These are phyloP conservation scores for Talaromyces sp. DNA, from an alignment of 2,329 filamentous ascomycete genomes.

Conservation along the genomic window DNA sequence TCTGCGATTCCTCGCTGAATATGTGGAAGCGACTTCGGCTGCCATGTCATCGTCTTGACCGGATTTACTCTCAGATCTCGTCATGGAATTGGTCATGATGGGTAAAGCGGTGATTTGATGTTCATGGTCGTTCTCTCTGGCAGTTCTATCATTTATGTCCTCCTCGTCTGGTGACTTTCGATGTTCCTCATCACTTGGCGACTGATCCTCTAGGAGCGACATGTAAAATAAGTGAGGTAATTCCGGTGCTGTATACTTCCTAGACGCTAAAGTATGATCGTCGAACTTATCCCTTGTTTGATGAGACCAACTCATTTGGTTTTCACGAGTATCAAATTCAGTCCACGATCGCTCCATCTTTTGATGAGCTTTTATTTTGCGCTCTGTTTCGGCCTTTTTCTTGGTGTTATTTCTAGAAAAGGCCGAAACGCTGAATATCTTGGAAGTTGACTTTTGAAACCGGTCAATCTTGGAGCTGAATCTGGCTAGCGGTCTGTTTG, in stretches of 20 bases:
- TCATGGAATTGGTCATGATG: slow-evolving; percentile 15
- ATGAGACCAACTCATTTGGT: slow-evolving; percentile 15
- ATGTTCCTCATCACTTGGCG: slow-evolving; percentile 14
- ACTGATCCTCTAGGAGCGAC: slow-evolving; percentile 14
- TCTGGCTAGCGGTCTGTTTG: slow-evolving; percentile 1
- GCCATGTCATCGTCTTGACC: slow-evolving; percentile 6
- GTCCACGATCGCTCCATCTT: slow-evolving; percentile 17
- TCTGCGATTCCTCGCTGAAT: slow-evolving; percentile 10
- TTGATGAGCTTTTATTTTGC: slow-evolving; percentile 13
- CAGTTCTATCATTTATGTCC: slow-evolving; percentile 5
- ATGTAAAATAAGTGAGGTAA: slow-evolving; percentile 25
- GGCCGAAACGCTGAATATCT: slow-evolving; percentile 1
- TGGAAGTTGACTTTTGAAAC: slow-evolving; percentile 10
- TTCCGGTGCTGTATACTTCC: slow-evolving; percentile 21
- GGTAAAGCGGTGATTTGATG: slow-evolving; percentile 28
- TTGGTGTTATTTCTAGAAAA: slow-evolving; percentile 13
- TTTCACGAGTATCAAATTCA: slow-evolving; percentile 15
- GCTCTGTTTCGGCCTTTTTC: slow-evolving; percentile 12
- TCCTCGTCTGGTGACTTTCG: slow-evolving; percentile 19
- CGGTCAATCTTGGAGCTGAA: slow-evolving; percentile 1
- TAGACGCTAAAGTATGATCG: neutral
- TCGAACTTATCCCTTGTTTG: slow-evolving; percentile 21
- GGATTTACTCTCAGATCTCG: neutral
- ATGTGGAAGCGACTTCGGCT: slow-evolving; percentile 13
- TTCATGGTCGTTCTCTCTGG: slow-evolving; percentile 14